Base-by-base conservation (phyloP, 352 stramenopile species). In the Ophiocytium majus region DNA sequence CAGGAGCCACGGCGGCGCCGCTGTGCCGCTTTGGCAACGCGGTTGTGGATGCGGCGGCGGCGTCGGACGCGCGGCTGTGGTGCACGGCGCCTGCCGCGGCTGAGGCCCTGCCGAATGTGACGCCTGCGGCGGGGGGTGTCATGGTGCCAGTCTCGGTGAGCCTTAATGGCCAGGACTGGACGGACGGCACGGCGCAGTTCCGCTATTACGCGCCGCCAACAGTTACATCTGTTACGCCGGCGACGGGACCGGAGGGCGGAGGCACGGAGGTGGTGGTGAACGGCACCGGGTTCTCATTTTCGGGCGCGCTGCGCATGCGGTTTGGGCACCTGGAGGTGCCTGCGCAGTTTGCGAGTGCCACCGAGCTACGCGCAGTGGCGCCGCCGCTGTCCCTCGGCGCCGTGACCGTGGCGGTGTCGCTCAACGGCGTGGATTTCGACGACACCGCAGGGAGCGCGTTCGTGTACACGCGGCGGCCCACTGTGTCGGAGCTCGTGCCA, bases 161-260 rank as follows among this genome's bases (percentile, higher is more conserved):
- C 43, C 5, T 57, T 14, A 57, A 57, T 17, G 64, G 64, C 34
- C 5, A 17, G 17, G 34, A 34, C 64, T 76, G 10, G 5, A 37
- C 64, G 5, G 17, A 17, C 34, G 34, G 34, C 31, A 17, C 5
- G 5, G 64, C 64, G 5, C 5, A 14, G 5, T 76, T 76, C 17
- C 17, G 5, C 64, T 76, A 17, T 17, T 34, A 37, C 64, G 31
- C 88, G 63, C 50, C 63, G n/a, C 79, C 86, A 14, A 81, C 63
- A 14, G 50, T 92, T 0, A 74, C 75, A 14, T 76, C 89, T 0
- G 50, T 96, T 0, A 66, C 80, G 9, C 92, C 93, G 28, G 79
- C 86, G 0, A 87, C 86, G 14, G 92, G 93, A 0, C 89, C 92
- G 35, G 86, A 57, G 0, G 81, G 19, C 28, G 93, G 93, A 63